Conservation (phyloP, 305 asterid species). For the Solanum hybrid region DNA sequence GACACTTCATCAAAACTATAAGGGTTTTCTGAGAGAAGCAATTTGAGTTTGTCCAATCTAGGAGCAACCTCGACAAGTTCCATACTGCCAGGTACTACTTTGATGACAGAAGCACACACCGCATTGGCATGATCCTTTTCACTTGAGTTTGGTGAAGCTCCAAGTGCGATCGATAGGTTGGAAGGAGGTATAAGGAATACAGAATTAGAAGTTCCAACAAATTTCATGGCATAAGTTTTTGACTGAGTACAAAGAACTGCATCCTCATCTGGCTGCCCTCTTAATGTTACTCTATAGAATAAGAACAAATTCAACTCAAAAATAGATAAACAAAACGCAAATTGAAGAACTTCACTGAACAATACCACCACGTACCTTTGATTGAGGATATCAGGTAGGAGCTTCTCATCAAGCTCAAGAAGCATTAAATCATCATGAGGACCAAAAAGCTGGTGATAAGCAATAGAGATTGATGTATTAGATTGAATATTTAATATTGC, state of each 20-base stretch:
- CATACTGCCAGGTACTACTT: constrained; percentile 74
- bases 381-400: constrained; percentile 57
- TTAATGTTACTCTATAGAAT: constrained; percentile 47
- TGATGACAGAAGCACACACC: constrained; percentile 50
- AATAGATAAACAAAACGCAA: neutral
- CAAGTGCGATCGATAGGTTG: constrained; percentile 11
- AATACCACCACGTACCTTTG: constrained; percentile 39
- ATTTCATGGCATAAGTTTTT: constrained; percentile 81
- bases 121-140: constrained; percentile 23
- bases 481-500: constrained; percentile 57
- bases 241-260: constrained; percentile 82
- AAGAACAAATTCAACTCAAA: neutral
- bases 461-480: constrained; percentile 47
- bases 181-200: constrained; percentile 76
- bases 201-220: constrained; percentile 87
- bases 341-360: neutral
- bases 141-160: constrained; percentile 12
- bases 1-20: constrained; percentile 45
- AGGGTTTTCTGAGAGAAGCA: constrained; percentile 67
- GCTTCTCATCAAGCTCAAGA: constrained; percentile 77
- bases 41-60: constrained; percentile 61
- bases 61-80: constrained; percentile 87
- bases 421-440: constrained; percentile 66
- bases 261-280: constrained; percentile 88
- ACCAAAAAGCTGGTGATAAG: constrained; percentile 64